A percentile compares a stretch with the other conserved stretches of the same genome.
These are phyloP conservation scores for Brachypodium distachyon DNA, from an alignment of 202 grass and related monocot genomes.

Conservation along the genomic window DNA sequence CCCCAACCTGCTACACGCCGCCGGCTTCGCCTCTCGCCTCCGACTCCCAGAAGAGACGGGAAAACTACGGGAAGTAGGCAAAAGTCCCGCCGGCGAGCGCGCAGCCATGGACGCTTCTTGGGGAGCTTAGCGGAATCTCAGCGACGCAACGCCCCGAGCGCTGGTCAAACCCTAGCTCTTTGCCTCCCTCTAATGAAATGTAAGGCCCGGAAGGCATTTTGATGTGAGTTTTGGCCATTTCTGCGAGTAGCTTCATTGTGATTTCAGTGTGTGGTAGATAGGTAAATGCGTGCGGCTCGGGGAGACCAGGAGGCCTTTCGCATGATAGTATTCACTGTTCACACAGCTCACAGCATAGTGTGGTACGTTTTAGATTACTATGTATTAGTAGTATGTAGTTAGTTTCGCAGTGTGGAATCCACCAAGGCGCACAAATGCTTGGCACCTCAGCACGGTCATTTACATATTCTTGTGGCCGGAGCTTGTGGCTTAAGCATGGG, in stretches of 20 bases:
- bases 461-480: background rate
- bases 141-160: background rate
- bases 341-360: background rate
- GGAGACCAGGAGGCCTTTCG: background rate
- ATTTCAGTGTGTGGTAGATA: background rate
- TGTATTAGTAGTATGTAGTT: background rate
- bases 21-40: background rate
- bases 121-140: background rate
- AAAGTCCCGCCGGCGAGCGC: background rate
- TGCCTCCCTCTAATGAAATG: background rate
- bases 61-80: background rate
- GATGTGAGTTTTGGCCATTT: background rate
- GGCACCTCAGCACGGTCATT: background rate
- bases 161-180: conserved; percentile 22
- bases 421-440: background rate
- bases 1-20: conserved; percentile 2
- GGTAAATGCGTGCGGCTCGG: background rate
- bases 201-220: background rate
- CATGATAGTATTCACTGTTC: background rate
- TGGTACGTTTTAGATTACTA: background rate
- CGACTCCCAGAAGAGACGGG: background rate
- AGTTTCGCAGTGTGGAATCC: background rate
- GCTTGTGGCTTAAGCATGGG: background rate
- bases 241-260: too few species aligned
- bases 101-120: background rate